Conservation (phyloP, 192 early-diverging fungal genomes). For the Backusella circina region DNA sequence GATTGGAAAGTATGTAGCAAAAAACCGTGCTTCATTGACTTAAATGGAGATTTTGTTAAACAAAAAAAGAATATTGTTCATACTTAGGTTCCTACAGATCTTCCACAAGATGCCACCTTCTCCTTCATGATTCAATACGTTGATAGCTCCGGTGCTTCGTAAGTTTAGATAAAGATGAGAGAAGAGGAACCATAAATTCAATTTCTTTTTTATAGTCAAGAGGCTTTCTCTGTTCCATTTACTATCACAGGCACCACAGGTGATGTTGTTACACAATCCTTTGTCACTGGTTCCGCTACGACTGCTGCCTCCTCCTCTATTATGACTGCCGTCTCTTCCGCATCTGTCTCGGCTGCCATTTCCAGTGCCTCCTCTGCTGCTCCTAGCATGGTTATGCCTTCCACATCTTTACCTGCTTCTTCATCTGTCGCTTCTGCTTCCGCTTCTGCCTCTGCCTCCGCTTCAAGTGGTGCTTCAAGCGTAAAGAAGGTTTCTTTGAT, state of each 20-base stretch:
- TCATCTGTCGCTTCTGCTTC: background rate
- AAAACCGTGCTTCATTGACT: background rate
- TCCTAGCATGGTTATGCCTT: background rate
- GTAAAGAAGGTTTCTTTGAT: background rate
- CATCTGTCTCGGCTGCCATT: background rate
- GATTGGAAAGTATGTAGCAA: background rate
- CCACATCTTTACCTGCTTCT: background rate
- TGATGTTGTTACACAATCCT: constrained; percentile 4
- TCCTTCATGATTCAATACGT: constrained; percentile 15
- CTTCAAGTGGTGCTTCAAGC: background rate
- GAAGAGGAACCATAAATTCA: background rate
- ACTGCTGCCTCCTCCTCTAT: background rate
- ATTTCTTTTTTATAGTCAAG: background rate
- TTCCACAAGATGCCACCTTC: constrained; percentile 6
- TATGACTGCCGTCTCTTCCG: background rate
- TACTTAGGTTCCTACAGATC: constrained; percentile 15
- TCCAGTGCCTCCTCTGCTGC: background rate
- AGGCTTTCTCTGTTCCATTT: constrained; percentile 5
- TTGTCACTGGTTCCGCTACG: background rate
- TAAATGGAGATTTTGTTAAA: background rate
- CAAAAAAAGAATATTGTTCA: background rate
- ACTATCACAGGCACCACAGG: background rate
- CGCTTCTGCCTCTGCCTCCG: background rate
- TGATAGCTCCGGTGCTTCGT: constrained; percentile 13
- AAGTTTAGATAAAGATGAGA: background rate